Evolutionary conservation across 2,329 filamentous ascomycete species (phyloP), one percentile per base, ranked within the genome.

Genomic region (Fusarium domesticum): DNA sequence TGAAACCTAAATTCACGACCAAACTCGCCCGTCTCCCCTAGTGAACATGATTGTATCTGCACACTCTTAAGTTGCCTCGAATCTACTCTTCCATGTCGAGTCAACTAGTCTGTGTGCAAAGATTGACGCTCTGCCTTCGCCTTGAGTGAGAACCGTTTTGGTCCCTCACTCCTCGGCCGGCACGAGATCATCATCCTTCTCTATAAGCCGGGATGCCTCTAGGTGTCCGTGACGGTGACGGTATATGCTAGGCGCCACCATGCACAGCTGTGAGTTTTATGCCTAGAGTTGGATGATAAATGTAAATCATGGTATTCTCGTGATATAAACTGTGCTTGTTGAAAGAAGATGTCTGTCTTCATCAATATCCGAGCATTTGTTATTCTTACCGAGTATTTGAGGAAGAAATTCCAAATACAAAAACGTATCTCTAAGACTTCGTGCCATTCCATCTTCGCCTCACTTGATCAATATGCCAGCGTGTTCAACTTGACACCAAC

Each of bases 11-110:
- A 16, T 31, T 37, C 35, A 25, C 35, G 12, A 28, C 25, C 11
- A 39, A 33, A 30, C 18, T n/a, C 23, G 14, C 30, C 19, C 19
- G 36, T 44, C n/a, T 32, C 48, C 36, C 18, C 37, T 36, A n/a
- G 42, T 47, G 46, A 43, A 42, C 32, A 33, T 35, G 45, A 42
- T 43, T 55, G 25, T 51, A 59, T 67, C 66, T 87, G 89, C 89
- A 92, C 87, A 85, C 87, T 87, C 85, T 95, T 96, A 87, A 96
- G 90, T 93, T 95, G 88, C 80, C 89, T 90, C 80, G 79, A 82
- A 72, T 71, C 67, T 75, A 64, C 76, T 80, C 73, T 72, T 78
- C 86, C 80, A 80, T 92, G 84, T 83, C 81, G 81, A 90, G 88
- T 83, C 85, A 84, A 93, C 91, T 84, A 93, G 90, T 96, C 90